A percentile compares a stretch with the other conserved stretches of the same genome.
These are phyloP conservation scores for Saprolegnia diclina DNA, from an alignment of 352 stramenopile species.

Conservation along the genomic window DNA sequence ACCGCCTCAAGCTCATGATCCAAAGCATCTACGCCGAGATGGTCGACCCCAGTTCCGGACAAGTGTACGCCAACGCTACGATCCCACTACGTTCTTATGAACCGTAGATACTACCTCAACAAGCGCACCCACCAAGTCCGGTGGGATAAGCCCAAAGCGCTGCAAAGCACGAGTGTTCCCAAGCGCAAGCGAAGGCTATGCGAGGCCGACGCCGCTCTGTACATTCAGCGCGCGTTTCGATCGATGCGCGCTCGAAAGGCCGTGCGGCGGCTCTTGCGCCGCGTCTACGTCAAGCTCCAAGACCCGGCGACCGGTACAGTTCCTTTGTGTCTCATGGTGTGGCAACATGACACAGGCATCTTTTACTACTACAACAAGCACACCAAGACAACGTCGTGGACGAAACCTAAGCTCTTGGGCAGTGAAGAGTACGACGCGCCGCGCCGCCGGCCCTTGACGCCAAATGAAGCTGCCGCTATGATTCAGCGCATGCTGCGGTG, in stretches of 20 bases:
- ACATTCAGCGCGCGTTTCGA: slow-evolving; percentile 13
- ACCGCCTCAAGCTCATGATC: slow-evolving; percentile 55
- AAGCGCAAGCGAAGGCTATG: not conserved
- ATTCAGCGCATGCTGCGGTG: slow-evolving; percentile 57
- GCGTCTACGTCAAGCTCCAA: slow-evolving; percentile 11
- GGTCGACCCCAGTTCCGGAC: slow-evolving; percentile 49
- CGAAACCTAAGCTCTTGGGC: slow-evolving; percentile 52
- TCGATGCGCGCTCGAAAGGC: not conserved
- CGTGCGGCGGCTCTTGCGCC: slow-evolving; percentile 5
- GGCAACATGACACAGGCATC: slow-evolving; percentile 38
- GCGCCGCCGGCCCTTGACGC: not conserved
- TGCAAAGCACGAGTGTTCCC: not conserved
- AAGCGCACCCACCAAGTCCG: slow-evolving; percentile 53
- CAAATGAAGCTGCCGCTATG: slow-evolving; percentile 30
- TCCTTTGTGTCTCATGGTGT: not conserved
- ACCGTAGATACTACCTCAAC: slow-evolving; percentile 66
- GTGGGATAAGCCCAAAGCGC: slow-evolving; percentile 50
- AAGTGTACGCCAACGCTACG: slow-evolving; percentile 32
- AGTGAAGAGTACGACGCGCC: slow-evolving; percentile 15
- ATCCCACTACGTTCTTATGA: not conserved
- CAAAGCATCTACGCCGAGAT: slow-evolving; percentile 54
- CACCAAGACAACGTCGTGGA: slow-evolving; percentile 65
- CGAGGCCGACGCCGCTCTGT: not conserved
- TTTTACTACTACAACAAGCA: slow-evolving; percentile 74
- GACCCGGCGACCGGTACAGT: slow-evolving; percentile 9